These are phyloP conservation scores for Torulaspora maleeae DNA, from an alignment of 805 yeast species.

Conservation along the genomic window DNA sequence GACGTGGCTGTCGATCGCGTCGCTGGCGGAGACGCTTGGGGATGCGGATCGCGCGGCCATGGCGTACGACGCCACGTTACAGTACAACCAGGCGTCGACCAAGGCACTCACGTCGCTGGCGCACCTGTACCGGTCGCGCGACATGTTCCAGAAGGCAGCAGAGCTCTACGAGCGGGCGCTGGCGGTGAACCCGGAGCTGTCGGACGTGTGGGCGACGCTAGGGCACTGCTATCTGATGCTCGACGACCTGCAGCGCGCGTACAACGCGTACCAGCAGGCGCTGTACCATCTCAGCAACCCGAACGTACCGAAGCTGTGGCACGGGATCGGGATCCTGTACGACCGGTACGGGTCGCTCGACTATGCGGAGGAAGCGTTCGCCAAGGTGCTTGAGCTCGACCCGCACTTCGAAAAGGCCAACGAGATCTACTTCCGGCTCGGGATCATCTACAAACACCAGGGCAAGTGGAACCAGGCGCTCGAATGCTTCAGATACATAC, in stretches of 20 bases:
- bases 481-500: slow-evolving; percentile 90
- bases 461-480: slow-evolving; percentile 79
- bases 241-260: slow-evolving; percentile 93
- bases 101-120: slow-evolving; percentile 84
- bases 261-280: slow-evolving; percentile 95
- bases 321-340: slow-evolving; percentile 94
- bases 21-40: slow-evolving; percentile 82
- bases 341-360: slow-evolving; percentile 95
- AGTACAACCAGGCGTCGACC: slow-evolving; percentile 80
- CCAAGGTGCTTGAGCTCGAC: slow-evolving; percentile 90
- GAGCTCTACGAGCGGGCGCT: slow-evolving; percentile 88
- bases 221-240: slow-evolving; percentile 97
- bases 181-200: slow-evolving; percentile 75
- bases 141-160: slow-evolving; percentile 89
- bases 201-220: slow-evolving; percentile 94
- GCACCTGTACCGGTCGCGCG: slow-evolving; percentile 80
- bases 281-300: slow-evolving; percentile 86
- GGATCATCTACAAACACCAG: slow-evolving; percentile 95
- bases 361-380: slow-evolving; percentile 98
- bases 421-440: slow-evolving; percentile 93
- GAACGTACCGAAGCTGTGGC: slow-evolving; percentile 96
- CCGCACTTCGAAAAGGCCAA: slow-evolving; percentile 94
- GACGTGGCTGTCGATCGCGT: slow-evolving; percentile 87
- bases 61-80: slow-evolving; percentile 82
- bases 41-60: slow-evolving; percentile 85